A percentile compares a stretch with the other conserved stretches of the same genome.
These are phyloP conservation scores for Aspergillus novoparasiticus DNA, from an alignment of 2,329 filamentous ascomycete genomes.

Conservation along the genomic window DNA sequence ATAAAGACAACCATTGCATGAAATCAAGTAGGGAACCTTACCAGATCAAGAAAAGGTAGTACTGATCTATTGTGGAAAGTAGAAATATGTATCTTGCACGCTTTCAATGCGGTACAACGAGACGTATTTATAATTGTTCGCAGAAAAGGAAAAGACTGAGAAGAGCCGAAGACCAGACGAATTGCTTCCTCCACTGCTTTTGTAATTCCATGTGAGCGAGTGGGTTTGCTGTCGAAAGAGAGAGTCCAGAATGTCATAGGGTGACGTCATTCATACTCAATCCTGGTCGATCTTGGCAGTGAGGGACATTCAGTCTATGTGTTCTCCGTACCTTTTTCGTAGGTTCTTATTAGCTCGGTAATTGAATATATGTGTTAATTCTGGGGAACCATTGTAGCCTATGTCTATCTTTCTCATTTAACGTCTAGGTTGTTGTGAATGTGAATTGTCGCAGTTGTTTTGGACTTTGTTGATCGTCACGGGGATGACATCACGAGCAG, in stretches of 20 bases:
- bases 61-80: not conserved
- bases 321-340: not conserved
- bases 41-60: not conserved
- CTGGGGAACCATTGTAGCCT: not conserved
- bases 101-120: not conserved
- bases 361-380: not conserved
- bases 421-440: not conserved
- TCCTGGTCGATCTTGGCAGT: not conserved
- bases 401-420: not conserved
- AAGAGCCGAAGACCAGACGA: not conserved
- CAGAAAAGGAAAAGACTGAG: not conserved
- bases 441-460: not conserved
- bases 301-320: not conserved
- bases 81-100: not conserved
- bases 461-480: not conserved
- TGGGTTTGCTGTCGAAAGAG: not conserved
- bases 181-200: not conserved
- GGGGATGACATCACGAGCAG: not conserved
- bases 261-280: constrained; percentile 16
- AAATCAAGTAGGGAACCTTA: not conserved
- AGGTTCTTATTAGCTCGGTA: not conserved
- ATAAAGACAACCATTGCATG: not conserved
- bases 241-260: constrained; percentile 4
- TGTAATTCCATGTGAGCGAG: constrained; percentile 1
- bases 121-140: not conserved